These are phyloP conservation scores for Sphaerulina populicola DNA, from an alignment of 2,329 filamentous ascomycete genomes.

Conservation along the genomic window DNA sequence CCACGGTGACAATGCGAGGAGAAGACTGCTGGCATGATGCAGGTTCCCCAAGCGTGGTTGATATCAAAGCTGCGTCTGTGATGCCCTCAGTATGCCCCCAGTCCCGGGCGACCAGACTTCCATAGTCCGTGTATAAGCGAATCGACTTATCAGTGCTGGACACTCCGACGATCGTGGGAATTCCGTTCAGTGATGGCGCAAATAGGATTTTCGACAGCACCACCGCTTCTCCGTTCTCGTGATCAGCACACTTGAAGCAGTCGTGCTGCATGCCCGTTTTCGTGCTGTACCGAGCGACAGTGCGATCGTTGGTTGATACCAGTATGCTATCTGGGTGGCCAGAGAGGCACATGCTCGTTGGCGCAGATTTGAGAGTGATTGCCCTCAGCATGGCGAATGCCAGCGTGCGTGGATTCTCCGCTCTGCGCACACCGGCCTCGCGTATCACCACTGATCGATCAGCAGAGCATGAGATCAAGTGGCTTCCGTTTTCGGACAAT, in stretches of 20 bases:
- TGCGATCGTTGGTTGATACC: conserved; percentile 55
- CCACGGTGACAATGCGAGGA: conserved; percentile 41
- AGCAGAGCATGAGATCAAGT: conserved; percentile 72
- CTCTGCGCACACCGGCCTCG: conserved; percentile 64
- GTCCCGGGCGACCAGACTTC: conserved; percentile 72
- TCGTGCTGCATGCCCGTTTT: conserved; percentile 59
- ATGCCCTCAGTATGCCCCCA: conserved; percentile 95
- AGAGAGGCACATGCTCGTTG: conserved; percentile 70
- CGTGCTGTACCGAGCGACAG: conserved; percentile 46
- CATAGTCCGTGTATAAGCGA: conserved; percentile 75
- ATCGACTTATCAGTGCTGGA: conserved; percentile 96
- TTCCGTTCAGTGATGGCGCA: conserved; percentile 47
- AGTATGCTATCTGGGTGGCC: conserved; percentile 51
- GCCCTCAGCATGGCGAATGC: conserved; percentile 71
- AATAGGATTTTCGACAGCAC: conserved; percentile 70
- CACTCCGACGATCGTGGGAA: conserved; percentile 70
- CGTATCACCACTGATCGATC: conserved; percentile 81
- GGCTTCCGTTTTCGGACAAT: conserved; percentile 59
- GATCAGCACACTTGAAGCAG: conserved; percentile 76
- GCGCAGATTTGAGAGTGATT: conserved; percentile 76
- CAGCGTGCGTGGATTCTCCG: conserved; percentile 49
- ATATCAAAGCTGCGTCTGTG: conserved; percentile 67
- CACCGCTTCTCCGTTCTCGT: conserved; percentile 70
- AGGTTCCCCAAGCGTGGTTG: conserved; percentile 26
- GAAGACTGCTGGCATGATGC: conserved; percentile 30